Conservation (phyloP, 208 protist genomes). For the Novymonas esmeraldas region DNA sequence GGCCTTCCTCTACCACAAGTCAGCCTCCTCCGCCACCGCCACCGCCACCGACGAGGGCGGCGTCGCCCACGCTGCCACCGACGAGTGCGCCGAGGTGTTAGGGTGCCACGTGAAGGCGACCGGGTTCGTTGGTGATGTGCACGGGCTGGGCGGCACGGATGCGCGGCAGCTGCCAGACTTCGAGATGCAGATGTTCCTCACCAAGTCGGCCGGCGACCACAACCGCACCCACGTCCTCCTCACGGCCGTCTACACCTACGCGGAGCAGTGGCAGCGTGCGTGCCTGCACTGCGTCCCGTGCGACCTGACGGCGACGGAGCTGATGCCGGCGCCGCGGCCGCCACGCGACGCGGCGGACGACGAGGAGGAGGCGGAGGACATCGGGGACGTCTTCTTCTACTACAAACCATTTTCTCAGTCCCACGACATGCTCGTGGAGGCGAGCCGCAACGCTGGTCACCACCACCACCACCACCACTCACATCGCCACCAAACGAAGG, state of each 20-base stretch:
- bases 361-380: neutral
- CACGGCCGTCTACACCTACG: constrained; percentile 57
- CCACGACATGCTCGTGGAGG: constrained; percentile 33
- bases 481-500: no score
- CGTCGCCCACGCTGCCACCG: neutral
- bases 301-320: constrained; percentile 16
- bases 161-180: constrained; percentile 39
- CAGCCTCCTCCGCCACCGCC: neutral
- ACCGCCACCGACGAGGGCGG: neutral
- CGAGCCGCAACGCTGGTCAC: constrained; percentile 21
- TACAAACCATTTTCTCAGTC: constrained; percentile 35
- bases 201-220: constrained; percentile 74
- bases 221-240: constrained; percentile 62
- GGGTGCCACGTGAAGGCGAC: constrained; percentile 50
- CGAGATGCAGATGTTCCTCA: constrained; percentile 69
- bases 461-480: neutral
- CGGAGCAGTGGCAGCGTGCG: constrained; percentile 60
- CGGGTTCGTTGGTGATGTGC: constrained; percentile 43
- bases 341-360: neutral
- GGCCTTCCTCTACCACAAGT: constrained; percentile 51
- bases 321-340: neutral
- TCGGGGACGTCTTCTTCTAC: constrained; percentile 9
- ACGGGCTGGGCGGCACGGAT: constrained; percentile 8
- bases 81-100: constrained; percentile 51
- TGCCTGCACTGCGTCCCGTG: constrained; percentile 36